phyloP scores from a whole-genome alignment of 2,329 filamentous ascomycete species.

The Blastomyces emzantsi region DNA sequence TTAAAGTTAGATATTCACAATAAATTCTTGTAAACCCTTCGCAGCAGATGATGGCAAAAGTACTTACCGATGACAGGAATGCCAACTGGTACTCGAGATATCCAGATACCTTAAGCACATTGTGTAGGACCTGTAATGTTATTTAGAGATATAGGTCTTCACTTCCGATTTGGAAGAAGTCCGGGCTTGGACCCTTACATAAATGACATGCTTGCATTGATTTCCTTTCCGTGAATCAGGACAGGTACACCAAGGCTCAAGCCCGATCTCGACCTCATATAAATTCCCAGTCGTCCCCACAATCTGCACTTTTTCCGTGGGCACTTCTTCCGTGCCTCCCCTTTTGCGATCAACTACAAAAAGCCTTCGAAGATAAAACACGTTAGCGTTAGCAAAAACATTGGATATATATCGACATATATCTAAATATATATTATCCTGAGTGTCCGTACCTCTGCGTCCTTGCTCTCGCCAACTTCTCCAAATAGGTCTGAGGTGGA shows the following conservation, averaged over 20 bases:
- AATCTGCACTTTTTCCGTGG: constrained; percentile 46
- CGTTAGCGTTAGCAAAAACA: constrained; percentile 6
- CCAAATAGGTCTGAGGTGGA: constrained; percentile 40
- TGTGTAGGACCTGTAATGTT: constrained; percentile 42
- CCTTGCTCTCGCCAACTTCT: constrained; percentile 41
- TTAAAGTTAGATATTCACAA: background rate
- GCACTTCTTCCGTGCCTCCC: constrained; percentile 36
- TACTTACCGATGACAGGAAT: constrained; percentile 43
- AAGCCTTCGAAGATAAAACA: constrained; percentile 35
- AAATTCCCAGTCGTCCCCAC: constrained; percentile 55
- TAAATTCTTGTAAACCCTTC: background rate
- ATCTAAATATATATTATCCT: background rate
- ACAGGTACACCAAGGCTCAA: constrained; percentile 47
- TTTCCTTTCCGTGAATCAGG: constrained; percentile 47
- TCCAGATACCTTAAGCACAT: constrained; percentile 48
- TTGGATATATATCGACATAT: no score
- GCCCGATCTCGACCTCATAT: constrained; percentile 49
- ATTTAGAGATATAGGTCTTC: constrained; percentile 12
- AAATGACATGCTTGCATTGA: constrained; percentile 57
- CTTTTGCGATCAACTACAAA: constrained; percentile 47
- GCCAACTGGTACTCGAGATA: constrained; percentile 52
- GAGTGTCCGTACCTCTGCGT: constrained; percentile 35
- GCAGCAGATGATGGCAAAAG: background rate
- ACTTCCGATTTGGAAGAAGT: background rate
- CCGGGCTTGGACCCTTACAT: constrained; percentile 34